Evolutionary conservation across 2,329 filamentous ascomycete genomes (phyloP).

Genomic region (Fusarium sp.): DNA sequence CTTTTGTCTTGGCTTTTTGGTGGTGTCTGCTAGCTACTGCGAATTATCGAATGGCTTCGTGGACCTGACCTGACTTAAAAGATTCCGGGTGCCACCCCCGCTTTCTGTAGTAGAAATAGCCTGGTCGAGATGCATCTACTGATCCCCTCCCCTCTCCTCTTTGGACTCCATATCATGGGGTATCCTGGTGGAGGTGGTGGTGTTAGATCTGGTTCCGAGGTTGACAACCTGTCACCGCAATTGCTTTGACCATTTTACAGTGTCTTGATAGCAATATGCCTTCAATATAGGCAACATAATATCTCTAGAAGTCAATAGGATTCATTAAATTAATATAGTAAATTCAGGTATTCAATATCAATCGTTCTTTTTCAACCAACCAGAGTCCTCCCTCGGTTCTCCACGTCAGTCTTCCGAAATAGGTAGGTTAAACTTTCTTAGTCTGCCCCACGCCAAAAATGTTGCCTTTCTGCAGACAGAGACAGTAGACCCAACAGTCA

Average conservation of each 20-base stretch:
- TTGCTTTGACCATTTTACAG: neutral
- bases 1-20: slow-evolving; percentile 18
- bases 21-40: neutral
- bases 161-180: slow-evolving; percentile 22
- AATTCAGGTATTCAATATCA: neutral
- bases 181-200: slow-evolving; percentile 21
- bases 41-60: slow-evolving; percentile 20
- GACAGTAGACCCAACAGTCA: neutral
- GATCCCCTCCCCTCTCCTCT: neutral
- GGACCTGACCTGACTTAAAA: slow-evolving; percentile 1
- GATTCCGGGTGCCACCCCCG: slow-evolving; percentile 35
- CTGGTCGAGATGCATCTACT: slow-evolving; percentile 21
- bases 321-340: neutral
- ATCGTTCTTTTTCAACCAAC: slow-evolving; percentile 10
- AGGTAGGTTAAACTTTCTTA: slow-evolving; percentile 11
- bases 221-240: neutral
- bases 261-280: neutral
- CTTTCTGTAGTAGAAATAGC: slow-evolving; percentile 18
- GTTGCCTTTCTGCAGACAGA: slow-evolving; percentile 9
- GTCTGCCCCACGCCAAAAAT: slow-evolving; percentile 31
- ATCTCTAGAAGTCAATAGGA: neutral
- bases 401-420: slow-evolving; percentile 22
- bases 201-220: slow-evolving; percentile 16
- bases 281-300: neutral
- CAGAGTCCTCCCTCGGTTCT: slow-evolving; percentile 9